These are phyloP conservation scores for Arthrobotrys iridis DNA, from an alignment of 2,329 filamentous ascomycete genomes.

Conservation along the genomic window DNA sequence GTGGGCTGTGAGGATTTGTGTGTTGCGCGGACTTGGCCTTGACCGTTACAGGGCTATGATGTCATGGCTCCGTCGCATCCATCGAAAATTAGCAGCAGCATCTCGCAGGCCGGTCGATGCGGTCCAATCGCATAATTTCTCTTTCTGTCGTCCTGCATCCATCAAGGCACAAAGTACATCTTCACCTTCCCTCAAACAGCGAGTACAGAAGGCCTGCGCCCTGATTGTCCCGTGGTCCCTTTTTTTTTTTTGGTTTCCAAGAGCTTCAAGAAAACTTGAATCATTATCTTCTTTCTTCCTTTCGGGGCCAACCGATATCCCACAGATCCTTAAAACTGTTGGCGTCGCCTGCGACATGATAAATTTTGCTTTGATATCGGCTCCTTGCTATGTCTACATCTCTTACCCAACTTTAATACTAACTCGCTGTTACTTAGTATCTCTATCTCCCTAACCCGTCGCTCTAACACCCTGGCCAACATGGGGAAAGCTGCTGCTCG, in stretches of 20 bases:
- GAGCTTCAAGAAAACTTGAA: not conserved
- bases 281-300: not conserved
- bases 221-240: not conserved
- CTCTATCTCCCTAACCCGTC: slow-evolving; percentile 19
- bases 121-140: not conserved
- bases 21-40: slow-evolving; percentile 15
- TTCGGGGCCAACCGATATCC: not conserved
- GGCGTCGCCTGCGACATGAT: not conserved
- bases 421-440: not conserved
- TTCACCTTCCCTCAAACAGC: not conserved
- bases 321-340: not conserved
- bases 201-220: not conserved
- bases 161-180: slow-evolving; percentile 16
- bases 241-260: not conserved
- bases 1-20: slow-evolving; percentile 1
- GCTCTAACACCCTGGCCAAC: not conserved
- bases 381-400: not conserved
- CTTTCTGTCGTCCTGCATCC: not conserved
- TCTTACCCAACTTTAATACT: slow-evolving; percentile 1
- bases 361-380: slow-evolving; percentile 4
- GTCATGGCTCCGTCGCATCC: slow-evolving; percentile 18
- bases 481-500: slow-evolving; percentile 43
- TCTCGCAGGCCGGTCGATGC: not conserved
- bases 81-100: slow-evolving; percentile 18
- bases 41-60: slow-evolving; percentile 24